A percentile compares a stretch with the other conserved stretches of the same genome.
Conservation (phyloP, 129 eudicot genomes). For the Saposhnikovia divaricata region DNA sequence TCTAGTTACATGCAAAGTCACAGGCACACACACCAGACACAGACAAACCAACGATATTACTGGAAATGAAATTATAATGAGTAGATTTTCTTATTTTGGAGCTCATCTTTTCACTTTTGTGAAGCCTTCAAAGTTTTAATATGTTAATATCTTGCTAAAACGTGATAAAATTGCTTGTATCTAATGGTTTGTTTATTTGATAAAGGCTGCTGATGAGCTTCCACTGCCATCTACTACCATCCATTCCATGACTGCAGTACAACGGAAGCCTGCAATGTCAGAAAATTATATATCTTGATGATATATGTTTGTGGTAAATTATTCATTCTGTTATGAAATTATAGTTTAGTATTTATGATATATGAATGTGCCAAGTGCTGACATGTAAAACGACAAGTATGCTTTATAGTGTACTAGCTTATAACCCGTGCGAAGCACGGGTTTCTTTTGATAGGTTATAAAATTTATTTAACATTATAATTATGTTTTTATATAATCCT, state of each 20-base stretch:
- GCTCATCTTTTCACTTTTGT: background rate
- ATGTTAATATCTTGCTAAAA: background rate
- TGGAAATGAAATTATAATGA: no score
- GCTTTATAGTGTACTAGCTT: no score
- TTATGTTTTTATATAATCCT: no score
- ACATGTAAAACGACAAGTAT: background rate
- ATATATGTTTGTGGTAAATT: background rate
- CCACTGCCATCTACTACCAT: slow-evolving; percentile 22
- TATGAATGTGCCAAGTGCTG: no score
- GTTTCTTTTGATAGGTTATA: no score
- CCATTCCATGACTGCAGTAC: slow-evolving; percentile 27
- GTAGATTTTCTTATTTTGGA: no score
- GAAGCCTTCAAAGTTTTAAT: background rate
- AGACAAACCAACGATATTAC: no score
- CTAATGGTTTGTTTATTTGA: background rate
- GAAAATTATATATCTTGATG: background rate
- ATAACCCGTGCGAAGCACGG: no score
- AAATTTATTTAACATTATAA: no score
- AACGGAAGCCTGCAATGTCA: slow-evolving; percentile 35
- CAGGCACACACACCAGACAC: no score
- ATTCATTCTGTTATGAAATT: background rate
- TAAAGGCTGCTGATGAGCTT: slow-evolving; percentile 42
- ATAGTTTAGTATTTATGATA: background rate
- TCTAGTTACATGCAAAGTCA: no score
- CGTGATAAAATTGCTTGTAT: background rate